Percentiles rank a stretch among this genome's conserved stretches.
Evolutionary conservation across 805 yeast genomes (phyloP).

Genomic region (Tetrapisispora iriomotensis): DNA sequence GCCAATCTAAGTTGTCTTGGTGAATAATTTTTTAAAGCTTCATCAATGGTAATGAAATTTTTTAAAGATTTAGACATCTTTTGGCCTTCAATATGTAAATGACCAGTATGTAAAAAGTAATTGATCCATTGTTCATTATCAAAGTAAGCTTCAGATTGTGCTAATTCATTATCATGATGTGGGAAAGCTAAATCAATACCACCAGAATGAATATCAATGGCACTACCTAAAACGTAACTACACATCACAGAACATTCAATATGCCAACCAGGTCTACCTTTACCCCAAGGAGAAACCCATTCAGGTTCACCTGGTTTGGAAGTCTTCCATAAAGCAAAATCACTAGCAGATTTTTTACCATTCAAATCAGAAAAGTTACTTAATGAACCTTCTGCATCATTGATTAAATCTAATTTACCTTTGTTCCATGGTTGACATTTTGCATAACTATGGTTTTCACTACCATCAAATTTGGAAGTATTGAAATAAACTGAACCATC

Average conservation of each 20-base stretch:
- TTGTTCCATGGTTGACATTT: conserved; percentile 98
- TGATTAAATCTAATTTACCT: conserved; percentile 73
- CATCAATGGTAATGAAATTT: conserved; percentile 89
- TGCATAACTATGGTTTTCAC: conserved; percentile 73
- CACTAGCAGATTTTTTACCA: conserved; percentile 66
- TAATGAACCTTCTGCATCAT: conserved; percentile 92
- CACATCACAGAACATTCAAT: conserved; percentile 99
- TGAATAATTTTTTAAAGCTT: conserved; percentile 63
- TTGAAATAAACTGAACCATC: conserved; percentile 98
- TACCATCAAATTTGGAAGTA: conserved; percentile 67
- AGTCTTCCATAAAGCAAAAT: conserved; percentile 94
- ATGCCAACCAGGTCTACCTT: conserved; percentile 99
- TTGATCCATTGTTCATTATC: conserved; percentile 93
- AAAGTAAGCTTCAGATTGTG: conserved; percentile 90
- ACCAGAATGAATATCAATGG: conserved; percentile 92
- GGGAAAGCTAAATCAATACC: conserved; percentile 98
- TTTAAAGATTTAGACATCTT: conserved; percentile 94
- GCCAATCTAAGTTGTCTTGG: conserved; percentile 83
- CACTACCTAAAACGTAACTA: conserved; percentile 68
- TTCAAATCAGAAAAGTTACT: conserved; percentile 33
- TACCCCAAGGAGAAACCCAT: conserved; percentile 95
- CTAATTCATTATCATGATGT: conserved; percentile 96
- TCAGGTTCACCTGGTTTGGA: conserved; percentile 96
- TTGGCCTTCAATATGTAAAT: conserved; percentile 95
- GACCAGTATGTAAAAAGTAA: conserved; percentile 94